Conservation (phyloP, 176 grass and related monocot genomes). For the Bonia amplexicaulis region DNA sequence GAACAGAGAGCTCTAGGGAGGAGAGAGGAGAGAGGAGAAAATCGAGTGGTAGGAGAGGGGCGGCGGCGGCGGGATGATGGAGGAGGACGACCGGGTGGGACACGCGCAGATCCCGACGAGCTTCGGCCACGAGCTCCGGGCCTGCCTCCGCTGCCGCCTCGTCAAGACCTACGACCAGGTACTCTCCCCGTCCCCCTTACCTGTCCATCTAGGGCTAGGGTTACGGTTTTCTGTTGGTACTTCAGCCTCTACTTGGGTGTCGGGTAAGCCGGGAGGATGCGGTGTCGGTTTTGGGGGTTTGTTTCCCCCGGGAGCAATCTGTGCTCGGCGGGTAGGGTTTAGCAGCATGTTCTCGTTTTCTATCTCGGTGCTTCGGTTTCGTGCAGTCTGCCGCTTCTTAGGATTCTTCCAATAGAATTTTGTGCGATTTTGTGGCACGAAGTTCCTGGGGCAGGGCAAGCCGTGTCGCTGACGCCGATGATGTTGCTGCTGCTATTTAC, state of each 20-base stretch:
- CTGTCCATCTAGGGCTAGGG: neutral
- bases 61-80: conserved; percentile 43
- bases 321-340: conserved; percentile 13
- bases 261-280: neutral
- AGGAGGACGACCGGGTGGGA: conserved; percentile 30
- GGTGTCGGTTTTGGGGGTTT: neutral
- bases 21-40: neutral
- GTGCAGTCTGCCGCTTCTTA: neutral
- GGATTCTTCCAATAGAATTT: neutral
- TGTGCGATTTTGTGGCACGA: neutral
- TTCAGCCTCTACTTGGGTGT: neutral
- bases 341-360: neutral
- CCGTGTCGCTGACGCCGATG: neutral
- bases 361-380: neutral
- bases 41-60: neutral
- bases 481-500: neutral
- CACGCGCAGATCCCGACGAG: conserved; percentile 96
- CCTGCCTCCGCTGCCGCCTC: conserved; percentile 95
- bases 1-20: neutral
- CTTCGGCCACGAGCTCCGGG: conserved; percentile 96
- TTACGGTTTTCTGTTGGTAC: neutral
- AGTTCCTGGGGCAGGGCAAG: neutral
- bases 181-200: neutral
- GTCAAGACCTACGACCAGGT: conserved; percentile 99
- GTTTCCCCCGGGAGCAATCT: neutral